Base-by-base conservation (phyloP, 1,139 yeast species). In the Taphrina betulina region DNA sequence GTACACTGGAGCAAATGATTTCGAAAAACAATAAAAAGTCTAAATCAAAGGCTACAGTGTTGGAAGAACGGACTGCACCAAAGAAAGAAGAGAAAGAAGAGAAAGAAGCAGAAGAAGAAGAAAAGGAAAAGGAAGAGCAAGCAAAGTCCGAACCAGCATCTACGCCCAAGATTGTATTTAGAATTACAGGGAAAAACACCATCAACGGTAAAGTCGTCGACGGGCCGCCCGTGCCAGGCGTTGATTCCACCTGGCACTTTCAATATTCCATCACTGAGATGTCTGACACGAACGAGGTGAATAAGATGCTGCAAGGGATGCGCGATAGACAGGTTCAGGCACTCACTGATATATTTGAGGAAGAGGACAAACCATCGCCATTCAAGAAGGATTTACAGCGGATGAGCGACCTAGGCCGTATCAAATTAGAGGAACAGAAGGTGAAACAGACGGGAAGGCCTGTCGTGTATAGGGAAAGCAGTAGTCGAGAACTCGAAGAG, bases 341-440 rank as follows among this genome's bases (percentile, higher is more conserved):
- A 4, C 33, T 41, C 23, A 50, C 54, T 4, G 54, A 50, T 33
- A 33, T 50, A 12, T 33, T 19, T 40, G 40, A 41, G 16, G 22
- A 20, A 8, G 41, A 35, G 3, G 44, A 48, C 29, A 24, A 29
- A 29, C 3, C 16, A 5, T 22, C 20, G 3, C 17, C 24, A 14
- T 50, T 38, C 28, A 20, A 23, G n/a, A 16, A 29, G 28, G 54
- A 50, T 12, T 33, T 50, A n/a, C 29, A 50, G 40, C 35, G 37
- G 36, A 42, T 50, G 45, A 50, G 54, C 23, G 46, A 50, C 23
- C 24, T 42, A 20, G 54, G 54, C n/a, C 54, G 54, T 16, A 33
- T 50, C 33, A 38, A 33, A 40, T 28, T 50, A 16, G 28, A 22
- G 10, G 34, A 40, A 35, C 26, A 23, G 10, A 4, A 29, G 23